Conservation (phyloP, 352 stramenopile genomes). For the Phytopythium sindhum region DNA sequence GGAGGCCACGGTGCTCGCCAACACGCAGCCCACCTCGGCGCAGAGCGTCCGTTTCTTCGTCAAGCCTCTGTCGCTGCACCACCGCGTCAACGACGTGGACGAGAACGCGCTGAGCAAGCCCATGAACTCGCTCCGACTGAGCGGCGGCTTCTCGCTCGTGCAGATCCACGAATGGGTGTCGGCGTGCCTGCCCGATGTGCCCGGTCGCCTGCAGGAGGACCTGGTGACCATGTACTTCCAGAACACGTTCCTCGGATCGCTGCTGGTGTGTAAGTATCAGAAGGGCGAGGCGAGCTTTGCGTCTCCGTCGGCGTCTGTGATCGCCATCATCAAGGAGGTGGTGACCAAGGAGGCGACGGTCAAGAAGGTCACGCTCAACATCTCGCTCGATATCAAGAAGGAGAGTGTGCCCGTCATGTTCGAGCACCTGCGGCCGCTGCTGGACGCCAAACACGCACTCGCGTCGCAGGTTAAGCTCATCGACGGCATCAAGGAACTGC, state of each 20-base stretch:
- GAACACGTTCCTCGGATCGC: conserved; percentile 70
- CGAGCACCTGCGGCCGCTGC: conserved; percentile 49
- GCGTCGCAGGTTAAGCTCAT: conserved; percentile 79
- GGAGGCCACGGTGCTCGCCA: conserved; percentile 67
- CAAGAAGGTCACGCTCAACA: conserved; percentile 74
- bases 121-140: conserved; percentile 68
- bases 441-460: conserved; percentile 70
- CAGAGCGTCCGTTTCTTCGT: conserved; percentile 74
- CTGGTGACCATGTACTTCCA: conserved; percentile 73
- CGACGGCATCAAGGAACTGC: conserved; percentile 79
- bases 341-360: conserved; percentile 83
- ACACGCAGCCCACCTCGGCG: conserved; percentile 56
- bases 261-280: conserved; percentile 72
- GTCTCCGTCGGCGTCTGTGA: conserved; percentile 76
- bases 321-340: conserved; percentile 84
- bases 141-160: conserved; percentile 70
- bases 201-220: conserved; percentile 62
- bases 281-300: conserved; percentile 72
- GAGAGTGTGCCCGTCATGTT: conserved; percentile 74
- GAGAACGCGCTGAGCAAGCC: conserved; percentile 47
- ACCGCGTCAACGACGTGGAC: conserved; percentile 61
- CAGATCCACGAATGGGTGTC: conserved; percentile 87
- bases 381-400: conserved; percentile 80
- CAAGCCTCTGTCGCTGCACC: conserved; percentile 81
- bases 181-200: conserved; percentile 75